These are phyloP conservation scores for Mycena crocata DNA, from an alignment of 768 basidiomycete genomes.

Conservation along the genomic window DNA sequence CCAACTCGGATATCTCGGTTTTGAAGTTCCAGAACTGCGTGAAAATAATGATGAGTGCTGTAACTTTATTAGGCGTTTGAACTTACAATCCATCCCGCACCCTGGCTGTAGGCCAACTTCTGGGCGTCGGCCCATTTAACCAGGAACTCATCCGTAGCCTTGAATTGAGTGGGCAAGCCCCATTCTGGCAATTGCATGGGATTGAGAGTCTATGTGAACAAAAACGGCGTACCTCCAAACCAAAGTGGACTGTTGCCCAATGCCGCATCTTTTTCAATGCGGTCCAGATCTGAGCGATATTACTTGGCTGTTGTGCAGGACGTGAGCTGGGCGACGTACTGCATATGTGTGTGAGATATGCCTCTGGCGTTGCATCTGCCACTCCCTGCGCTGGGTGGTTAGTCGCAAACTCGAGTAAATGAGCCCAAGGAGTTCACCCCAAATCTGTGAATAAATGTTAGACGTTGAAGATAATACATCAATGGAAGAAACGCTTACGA, in stretches of 20 bases:
- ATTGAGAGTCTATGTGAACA: neutral
- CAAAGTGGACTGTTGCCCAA: slow-evolving; percentile 60
- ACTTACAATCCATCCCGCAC: slow-evolving; percentile 70
- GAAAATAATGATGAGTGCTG: neutral
- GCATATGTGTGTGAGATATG: slow-evolving; percentile 77
- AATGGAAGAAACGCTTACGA: slow-evolving; percentile 53
- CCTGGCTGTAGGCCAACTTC: slow-evolving; percentile 64
- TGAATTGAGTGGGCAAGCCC: slow-evolving; percentile 67
- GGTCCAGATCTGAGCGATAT: slow-evolving; percentile 62
- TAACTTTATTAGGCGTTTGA: neutral
- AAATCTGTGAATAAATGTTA: slow-evolving; percentile 52
- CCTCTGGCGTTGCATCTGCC: slow-evolving; percentile 69
- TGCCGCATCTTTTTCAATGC: slow-evolving; percentile 60
- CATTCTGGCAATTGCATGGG: slow-evolving; percentile 52
- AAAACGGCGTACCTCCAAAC: slow-evolving; percentile 53
- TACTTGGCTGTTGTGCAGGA: neutral
- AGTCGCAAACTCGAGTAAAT: slow-evolving; percentile 22
- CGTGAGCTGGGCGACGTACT: slow-evolving; percentile 57
- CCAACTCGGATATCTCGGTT: slow-evolving; percentile 64
- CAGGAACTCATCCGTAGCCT: slow-evolving; percentile 65
- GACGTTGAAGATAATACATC: neutral
- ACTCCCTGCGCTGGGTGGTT: slow-evolving; percentile 66
- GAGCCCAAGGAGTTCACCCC: slow-evolving; percentile 58
- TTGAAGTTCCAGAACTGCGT: slow-evolving; percentile 88
- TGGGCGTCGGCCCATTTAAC: slow-evolving; percentile 73